Conservation (phyloP, 1,139 yeast genomes). For the Yamadazyma songkhlaensis region DNA sequence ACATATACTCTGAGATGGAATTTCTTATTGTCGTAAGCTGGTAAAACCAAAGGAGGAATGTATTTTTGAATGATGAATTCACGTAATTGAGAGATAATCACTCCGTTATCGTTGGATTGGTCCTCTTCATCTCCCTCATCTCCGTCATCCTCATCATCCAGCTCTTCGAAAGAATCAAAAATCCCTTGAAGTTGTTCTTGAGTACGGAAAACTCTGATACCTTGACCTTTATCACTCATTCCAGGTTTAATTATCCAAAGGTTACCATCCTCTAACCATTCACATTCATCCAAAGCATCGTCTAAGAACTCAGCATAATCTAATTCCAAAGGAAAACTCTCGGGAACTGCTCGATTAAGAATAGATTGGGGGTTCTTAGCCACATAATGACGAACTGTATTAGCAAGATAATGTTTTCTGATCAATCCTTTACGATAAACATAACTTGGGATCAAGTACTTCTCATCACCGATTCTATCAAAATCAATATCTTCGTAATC, state of each 20-base stretch:
- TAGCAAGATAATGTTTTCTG: slow-evolving; percentile 82
- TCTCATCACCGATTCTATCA: slow-evolving; percentile 47
- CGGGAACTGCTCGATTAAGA: slow-evolving; percentile 63
- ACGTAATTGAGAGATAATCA: slow-evolving; percentile 81
- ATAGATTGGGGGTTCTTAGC: slow-evolving; percentile 74
- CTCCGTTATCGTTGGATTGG: slow-evolving; percentile 46
- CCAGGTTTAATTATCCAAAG: slow-evolving; percentile 93
- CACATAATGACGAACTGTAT: slow-evolving; percentile 68
- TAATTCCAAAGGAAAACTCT: slow-evolving; percentile 76
- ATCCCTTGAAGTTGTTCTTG: slow-evolving; percentile 77
- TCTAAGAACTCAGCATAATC: slow-evolving; percentile 96
- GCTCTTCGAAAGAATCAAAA: slow-evolving; percentile 77
- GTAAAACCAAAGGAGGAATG: slow-evolving; percentile 61
- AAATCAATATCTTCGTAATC: slow-evolving; percentile 89
- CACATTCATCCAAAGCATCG: slow-evolving; percentile 90
- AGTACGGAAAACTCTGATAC: slow-evolving; percentile 77
- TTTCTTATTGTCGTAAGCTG: slow-evolving; percentile 62
- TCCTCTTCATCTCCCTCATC: slow-evolving; percentile 28
- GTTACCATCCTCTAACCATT: slow-evolving; percentile 69
- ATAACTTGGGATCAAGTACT: slow-evolving; percentile 75
- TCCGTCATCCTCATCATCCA: slow-evolving; percentile 54
- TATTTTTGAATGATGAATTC: slow-evolving; percentile 90
- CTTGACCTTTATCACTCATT: slow-evolving; percentile 97
- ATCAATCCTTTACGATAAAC: slow-evolving; percentile 84
- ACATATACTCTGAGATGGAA: slow-evolving; percentile 89